A percentile compares a stretch with the other conserved stretches of the same genome.
Conservation (phyloP, 192 early-diverging fungal species). For the Entrophospora sp. region DNA sequence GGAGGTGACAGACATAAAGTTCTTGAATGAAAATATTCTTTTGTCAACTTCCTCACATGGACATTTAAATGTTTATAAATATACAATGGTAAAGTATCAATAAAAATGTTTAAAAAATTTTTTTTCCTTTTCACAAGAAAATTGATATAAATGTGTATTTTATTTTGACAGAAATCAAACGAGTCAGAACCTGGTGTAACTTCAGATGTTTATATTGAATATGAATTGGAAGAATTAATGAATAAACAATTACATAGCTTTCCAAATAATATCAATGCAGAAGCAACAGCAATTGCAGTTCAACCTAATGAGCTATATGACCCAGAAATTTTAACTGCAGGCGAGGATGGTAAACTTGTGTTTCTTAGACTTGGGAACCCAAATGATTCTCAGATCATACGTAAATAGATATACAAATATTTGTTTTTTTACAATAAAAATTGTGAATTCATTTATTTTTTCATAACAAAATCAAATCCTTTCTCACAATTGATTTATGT, state of each 20-base stretch:
- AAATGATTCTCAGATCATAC: neutral
- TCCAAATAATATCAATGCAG: neutral
- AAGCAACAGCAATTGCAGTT: constrained; percentile 14
- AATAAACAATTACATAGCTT: neutral
- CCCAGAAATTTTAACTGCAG: constrained; percentile 16
- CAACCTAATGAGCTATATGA: constrained; percentile 7
- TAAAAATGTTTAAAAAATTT: neutral
- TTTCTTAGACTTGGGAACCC: neutral
- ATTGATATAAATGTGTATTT: neutral
- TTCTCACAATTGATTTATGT: neutral
- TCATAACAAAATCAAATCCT: neutral
- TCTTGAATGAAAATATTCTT: constrained; percentile 3
- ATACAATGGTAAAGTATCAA: neutral
- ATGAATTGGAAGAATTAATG: neutral
- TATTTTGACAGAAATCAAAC: neutral
- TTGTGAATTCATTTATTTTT: neutral
- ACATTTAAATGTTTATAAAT: constrained; percentile 1
- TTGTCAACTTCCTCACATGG: constrained; percentile 18
- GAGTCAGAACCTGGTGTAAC: neutral
- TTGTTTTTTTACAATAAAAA: neutral
- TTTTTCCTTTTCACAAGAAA: neutral
- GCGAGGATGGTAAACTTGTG: constrained; percentile 22
- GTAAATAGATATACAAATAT: neutral
- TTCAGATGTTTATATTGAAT: neutral
- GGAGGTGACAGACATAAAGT: constrained; percentile 15